Percentiles rank a stretch among this genome's conserved stretches.
Evolutionary conservation across 83 land plant species (phyloP).

Genomic region (Diphasiastrum complanatum): DNA sequence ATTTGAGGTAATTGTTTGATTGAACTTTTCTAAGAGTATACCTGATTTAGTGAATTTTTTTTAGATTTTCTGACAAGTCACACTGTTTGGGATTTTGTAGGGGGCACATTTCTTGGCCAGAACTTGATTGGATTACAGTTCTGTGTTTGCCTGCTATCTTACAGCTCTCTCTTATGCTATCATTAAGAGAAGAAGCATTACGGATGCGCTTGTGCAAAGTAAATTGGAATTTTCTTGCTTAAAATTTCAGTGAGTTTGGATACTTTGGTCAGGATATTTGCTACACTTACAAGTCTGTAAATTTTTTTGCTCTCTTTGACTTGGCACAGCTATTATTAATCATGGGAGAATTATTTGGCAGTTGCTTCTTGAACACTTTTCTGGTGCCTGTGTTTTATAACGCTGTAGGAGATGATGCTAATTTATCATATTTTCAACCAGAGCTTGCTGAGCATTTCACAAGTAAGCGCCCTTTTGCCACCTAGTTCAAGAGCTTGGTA

Average conservation of each 20-base stretch:
- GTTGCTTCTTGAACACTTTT: slow-evolving; percentile 43
- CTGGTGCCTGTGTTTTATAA: slow-evolving; percentile 72
- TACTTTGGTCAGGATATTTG: background rate
- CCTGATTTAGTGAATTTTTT: background rate
- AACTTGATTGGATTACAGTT: slow-evolving; percentile 73
- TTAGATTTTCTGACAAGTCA: background rate
- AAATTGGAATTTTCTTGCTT: background rate
- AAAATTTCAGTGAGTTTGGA: background rate
- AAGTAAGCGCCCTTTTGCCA: too few relatives aligned
- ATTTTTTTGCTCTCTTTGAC: background rate
- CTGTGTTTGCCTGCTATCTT: slow-evolving; percentile 71
- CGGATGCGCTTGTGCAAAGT: slow-evolving; percentile 71
- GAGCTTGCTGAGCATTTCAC: slow-evolving; percentile 41
- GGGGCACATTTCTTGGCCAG: slow-evolving; percentile 61
- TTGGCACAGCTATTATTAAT: slow-evolving; percentile 61
- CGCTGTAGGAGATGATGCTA: slow-evolving; percentile 64
- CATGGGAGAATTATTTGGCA: slow-evolving; percentile 54
- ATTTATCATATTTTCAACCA: slow-evolving; percentile 43
- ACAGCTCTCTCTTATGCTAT: slow-evolving; percentile 62
- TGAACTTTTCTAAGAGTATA: background rate
- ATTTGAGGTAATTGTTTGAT: background rate
- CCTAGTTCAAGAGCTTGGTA: too few relatives aligned
- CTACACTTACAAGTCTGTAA: background rate
- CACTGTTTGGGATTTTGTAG: slow-evolving; percentile 29
- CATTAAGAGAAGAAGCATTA: slow-evolving; percentile 75